Evolutionary conservation across 768 basidiomycete species (phyloP).

Genomic region (Tephrocybe sp.): DNA sequence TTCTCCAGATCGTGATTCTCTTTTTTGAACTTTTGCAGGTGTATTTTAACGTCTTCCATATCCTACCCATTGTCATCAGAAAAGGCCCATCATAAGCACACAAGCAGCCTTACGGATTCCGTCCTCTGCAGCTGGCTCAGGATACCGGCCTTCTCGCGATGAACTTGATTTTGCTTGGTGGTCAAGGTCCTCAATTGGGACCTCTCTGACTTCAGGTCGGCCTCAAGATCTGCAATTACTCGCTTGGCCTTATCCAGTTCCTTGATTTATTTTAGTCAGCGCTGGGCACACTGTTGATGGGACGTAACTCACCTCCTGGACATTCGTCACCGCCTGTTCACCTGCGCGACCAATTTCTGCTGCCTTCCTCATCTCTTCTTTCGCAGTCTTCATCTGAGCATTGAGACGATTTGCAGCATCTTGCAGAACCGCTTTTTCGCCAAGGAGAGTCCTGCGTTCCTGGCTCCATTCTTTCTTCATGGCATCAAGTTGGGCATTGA

Average conservation of each 20-base stretch:
- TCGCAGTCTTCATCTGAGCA: conserved; percentile 54
- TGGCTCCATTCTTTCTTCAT: conserved; percentile 72
- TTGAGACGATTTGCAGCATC: conserved; percentile 70
- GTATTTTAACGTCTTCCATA: conserved; percentile 73
- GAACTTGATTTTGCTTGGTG: conserved; percentile 60
- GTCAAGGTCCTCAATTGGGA: conserved; percentile 60
- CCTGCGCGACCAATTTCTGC: conserved; percentile 51
- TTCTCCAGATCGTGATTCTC: conserved; percentile 73
- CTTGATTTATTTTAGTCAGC: conserved; percentile 35
- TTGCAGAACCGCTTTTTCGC: conserved; percentile 73
- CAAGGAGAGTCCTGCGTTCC: conserved; percentile 62
- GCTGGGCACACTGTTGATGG: neutral
- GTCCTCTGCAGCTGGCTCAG: conserved; percentile 65
- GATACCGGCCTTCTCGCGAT: conserved; percentile 67
- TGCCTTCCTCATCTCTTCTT: conserved; percentile 56
- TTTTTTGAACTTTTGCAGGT: conserved; percentile 68
- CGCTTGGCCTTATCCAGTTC: conserved; percentile 70
- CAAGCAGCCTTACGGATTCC: conserved; percentile 54
- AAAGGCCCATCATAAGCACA: neutral
- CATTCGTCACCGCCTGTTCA: conserved; percentile 46
- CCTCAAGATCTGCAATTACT: conserved; percentile 69
- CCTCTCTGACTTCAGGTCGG: conserved; percentile 70
- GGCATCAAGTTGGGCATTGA: conserved; percentile 60
- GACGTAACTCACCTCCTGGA: conserved; percentile 51
- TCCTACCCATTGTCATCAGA: conserved; percentile 46